phyloP scores from a whole-genome alignment of 2,329 filamentous ascomycete species.

The Apiospora sp. region DNA sequence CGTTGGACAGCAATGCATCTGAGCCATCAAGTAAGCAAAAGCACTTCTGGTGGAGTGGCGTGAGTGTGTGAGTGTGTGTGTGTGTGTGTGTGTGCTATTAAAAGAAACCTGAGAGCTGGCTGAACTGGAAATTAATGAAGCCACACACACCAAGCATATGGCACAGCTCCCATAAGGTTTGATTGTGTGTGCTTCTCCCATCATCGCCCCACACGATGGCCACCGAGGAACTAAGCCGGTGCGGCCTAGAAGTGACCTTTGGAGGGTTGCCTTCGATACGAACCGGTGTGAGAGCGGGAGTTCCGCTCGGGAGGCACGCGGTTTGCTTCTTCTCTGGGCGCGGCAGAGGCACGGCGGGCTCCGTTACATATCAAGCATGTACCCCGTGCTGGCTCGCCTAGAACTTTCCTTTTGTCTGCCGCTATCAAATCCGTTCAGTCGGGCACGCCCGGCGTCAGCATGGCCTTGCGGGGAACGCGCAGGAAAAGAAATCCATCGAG shows the following conservation, averaged over 20 bases:
- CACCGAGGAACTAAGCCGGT: not conserved
- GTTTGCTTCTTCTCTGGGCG: slow-evolving; percentile 15
- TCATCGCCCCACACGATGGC: not conserved
- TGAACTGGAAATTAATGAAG: slow-evolving; percentile 9
- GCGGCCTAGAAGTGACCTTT: not conserved
- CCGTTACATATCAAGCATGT: slow-evolving; percentile 2
- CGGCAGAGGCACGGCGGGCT: not conserved
- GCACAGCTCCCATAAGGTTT: slow-evolving; percentile 3
- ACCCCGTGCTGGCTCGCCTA: slow-evolving; percentile 7
- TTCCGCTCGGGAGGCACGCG: not conserved
- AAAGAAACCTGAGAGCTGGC: slow-evolving; percentile 11
- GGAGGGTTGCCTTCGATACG: not conserved
- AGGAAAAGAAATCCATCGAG: not conserved
- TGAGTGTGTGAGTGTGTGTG: not conserved
- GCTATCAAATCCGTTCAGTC: slow-evolving; percentile 17
- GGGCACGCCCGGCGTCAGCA: not conserved
- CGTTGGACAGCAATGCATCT: slow-evolving; percentile 5
- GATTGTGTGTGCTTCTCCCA: slow-evolving; percentile 5
- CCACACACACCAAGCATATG: slow-evolving; percentile 6
- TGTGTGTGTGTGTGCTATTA: not conserved
- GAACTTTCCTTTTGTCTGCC: not conserved
- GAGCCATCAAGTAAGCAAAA: not conserved
- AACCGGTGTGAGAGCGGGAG: slow-evolving; percentile 7
- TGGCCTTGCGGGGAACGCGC: slow-evolving; percentile 13
- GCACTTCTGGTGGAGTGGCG: not conserved